Evolutionary conservation across 768 basidiomycete genomes (phyloP).

Genomic region (Leccinum subgranulosum): DNA sequence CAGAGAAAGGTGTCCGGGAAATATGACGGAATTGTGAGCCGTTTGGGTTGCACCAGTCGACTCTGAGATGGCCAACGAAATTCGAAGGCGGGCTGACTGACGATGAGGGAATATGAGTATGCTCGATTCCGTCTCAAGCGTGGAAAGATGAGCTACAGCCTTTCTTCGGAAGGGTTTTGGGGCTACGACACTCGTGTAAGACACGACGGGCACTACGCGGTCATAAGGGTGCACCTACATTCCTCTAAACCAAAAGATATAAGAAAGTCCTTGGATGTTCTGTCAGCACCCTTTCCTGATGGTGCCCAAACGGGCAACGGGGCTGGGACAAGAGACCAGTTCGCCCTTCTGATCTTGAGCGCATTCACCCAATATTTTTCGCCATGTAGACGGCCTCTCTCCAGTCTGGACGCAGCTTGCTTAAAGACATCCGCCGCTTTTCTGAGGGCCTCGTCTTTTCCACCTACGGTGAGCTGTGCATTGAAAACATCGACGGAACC

Average conservation of each 20-base stretch:
- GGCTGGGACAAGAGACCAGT: conserved; percentile 80
- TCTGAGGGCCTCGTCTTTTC: conserved; percentile 77
- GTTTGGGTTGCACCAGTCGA: conserved; percentile 31
- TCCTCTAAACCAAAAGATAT: conserved; percentile 80
- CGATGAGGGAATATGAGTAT: conserved; percentile 61
- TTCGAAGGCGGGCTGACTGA: conserved; percentile 58
- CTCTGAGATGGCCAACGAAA: conserved; percentile 45
- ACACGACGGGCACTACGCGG: background rate
- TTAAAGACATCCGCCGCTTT: conserved; percentile 73
- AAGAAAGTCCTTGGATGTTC: conserved; percentile 77
- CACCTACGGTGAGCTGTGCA: conserved; percentile 67
- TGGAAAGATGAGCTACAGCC: conserved; percentile 68
- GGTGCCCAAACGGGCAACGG: conserved; percentile 70
- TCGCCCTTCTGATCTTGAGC: conserved; percentile 67
- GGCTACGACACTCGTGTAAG: conserved; percentile 42
- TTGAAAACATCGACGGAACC: conserved; percentile 69
- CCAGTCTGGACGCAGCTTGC: conserved; percentile 65
- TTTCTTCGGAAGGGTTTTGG: conserved; percentile 58
- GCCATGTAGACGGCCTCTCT: conserved; percentile 54
- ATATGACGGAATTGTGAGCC: conserved; percentile 37
- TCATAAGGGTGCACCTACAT: conserved; percentile 47
- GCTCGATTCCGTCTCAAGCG: conserved; percentile 40
- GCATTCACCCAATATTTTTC: conserved; percentile 85
- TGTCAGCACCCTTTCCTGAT: conserved; percentile 74
- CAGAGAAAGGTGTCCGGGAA: conserved; percentile 36